Conservation (phyloP, 2,329 filamentous ascomycete genomes). For the Colletotrichum salicis region DNA sequence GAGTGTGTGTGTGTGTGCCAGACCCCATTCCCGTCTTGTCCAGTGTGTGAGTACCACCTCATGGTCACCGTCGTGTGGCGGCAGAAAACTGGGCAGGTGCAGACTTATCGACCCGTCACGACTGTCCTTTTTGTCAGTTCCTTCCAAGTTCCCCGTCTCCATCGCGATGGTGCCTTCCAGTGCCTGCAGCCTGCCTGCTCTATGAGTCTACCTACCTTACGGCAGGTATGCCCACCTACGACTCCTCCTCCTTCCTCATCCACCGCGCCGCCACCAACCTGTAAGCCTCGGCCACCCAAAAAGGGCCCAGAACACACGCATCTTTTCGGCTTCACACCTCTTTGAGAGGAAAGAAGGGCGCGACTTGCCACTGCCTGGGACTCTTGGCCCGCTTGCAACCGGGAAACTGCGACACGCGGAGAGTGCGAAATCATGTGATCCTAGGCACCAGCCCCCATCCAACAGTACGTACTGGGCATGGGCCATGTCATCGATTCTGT, state of each 20-base stretch:
- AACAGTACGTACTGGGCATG: neutral
- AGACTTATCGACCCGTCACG: neutral
- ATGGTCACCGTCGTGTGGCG: neutral
- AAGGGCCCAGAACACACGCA: neutral
- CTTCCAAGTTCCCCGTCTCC: neutral
- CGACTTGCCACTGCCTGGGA: constrained; percentile 35
- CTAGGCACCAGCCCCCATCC: constrained; percentile 46
- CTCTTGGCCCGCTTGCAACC: constrained; percentile 28
- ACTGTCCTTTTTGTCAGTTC: neutral
- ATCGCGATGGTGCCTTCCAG: neutral
- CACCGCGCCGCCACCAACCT: neutral
- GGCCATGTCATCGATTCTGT: neutral
- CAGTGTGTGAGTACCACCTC: no score
- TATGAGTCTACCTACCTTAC: neutral
- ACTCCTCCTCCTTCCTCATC: neutral
- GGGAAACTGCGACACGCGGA: constrained; percentile 43
- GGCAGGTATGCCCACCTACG: neutral
- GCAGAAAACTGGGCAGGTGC: constrained; percentile 5
- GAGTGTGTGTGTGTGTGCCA: neutral
- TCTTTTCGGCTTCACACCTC: neutral
- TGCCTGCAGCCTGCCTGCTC: neutral
- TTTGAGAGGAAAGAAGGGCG: constrained; percentile 26
- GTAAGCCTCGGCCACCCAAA: neutral
- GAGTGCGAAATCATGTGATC: constrained; percentile 51
- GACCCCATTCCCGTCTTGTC: no score